Conservation (phyloP, 345 rosid genomes). For the Brassica napus region Da-Ae NC_063438.1:13567501-13568000, state of each 20-base stretch:
- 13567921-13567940: conserved; percentile 35
- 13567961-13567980: too few species aligned
- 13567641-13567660: conserved; percentile 44
- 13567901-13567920: conserved; percentile 41
- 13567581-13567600: conserved; percentile 39
- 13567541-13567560: conserved; percentile 40
- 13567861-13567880: conserved; percentile 34
- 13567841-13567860: conserved; percentile 45
- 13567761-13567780: conserved; percentile 30
- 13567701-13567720: conserved; percentile 28
- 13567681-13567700: conserved; percentile 31
- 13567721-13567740: conserved; percentile 36
- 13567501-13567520: conserved; percentile 32
- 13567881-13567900: conserved; percentile 46
- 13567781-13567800: conserved; percentile 37
- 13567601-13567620: conserved; percentile 42
- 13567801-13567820: conserved; percentile 31
- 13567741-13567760: conserved; percentile 34
- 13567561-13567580: conserved; percentile 30
- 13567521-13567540: conserved; percentile 32
- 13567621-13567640: conserved; percentile 24
- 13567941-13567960: too few species aligned
- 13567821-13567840: conserved; percentile 39
- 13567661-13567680: conserved; percentile 45
- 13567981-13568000: neutral